Conservation (phyloP, 2,329 filamentous ascomycete genomes). For the Penicillium sp. region DNA sequence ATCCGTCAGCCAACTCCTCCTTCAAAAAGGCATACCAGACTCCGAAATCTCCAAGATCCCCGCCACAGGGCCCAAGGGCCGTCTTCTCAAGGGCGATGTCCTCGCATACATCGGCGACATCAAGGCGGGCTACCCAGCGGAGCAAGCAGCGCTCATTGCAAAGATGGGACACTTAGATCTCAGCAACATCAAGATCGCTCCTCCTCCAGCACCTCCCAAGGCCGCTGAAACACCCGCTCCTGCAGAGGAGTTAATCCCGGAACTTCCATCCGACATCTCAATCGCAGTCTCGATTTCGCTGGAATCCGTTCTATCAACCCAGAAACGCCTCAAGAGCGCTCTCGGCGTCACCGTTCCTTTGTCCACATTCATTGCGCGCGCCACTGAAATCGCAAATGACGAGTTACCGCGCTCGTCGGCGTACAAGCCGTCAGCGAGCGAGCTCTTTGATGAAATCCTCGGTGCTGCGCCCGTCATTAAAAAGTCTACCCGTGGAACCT, state of each 20-base stretch:
- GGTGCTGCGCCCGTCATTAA: constrained; percentile 50
- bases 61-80: constrained; percentile 80
- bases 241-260: constrained; percentile 25
- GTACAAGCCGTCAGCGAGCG: constrained; percentile 66
- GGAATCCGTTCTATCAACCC: constrained; percentile 70
- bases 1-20: constrained; percentile 77
- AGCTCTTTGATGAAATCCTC: constrained; percentile 85
- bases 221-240: constrained; percentile 14
- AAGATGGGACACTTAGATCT: constrained; percentile 83
- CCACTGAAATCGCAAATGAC: constrained; percentile 82
- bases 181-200: constrained; percentile 84
- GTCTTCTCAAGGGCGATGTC: constrained; percentile 91
- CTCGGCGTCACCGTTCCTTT: constrained; percentile 79
- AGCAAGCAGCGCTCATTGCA: constrained; percentile 66
- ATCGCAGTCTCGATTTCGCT: constrained; percentile 75
- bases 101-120: constrained; percentile 83
- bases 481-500: constrained; percentile 56
- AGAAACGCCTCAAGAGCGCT: constrained; percentile 72
- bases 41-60: constrained; percentile 76
- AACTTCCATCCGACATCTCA: constrained; percentile 28
- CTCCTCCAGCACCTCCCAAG: constrained; percentile 26
- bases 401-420: constrained; percentile 67
- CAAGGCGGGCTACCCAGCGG: constrained; percentile 64
- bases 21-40: constrained; percentile 70
- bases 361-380: constrained; percentile 80